These are phyloP conservation scores for Arabis hirsuta DNA, from an alignment of 345 rosid genomes.

Conservation along the genomic window DNA sequence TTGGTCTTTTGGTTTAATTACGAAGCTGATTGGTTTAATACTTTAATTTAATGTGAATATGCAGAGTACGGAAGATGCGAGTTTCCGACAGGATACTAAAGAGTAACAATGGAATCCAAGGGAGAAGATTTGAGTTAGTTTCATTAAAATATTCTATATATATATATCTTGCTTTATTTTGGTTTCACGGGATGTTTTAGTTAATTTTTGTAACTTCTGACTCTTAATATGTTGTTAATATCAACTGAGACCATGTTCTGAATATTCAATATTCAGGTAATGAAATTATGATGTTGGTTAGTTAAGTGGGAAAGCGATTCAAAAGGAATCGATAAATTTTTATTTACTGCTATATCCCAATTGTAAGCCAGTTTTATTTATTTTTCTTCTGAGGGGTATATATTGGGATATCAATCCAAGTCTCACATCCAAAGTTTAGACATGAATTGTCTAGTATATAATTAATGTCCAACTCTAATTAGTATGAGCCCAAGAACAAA, in stretches of 20 bases:
- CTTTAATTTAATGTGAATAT: slow-evolving; percentile 31
- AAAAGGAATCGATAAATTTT: neutral
- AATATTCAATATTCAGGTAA: slow-evolving; percentile 7
- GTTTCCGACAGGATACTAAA: slow-evolving; percentile 67
- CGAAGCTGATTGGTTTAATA: slow-evolving; percentile 19
- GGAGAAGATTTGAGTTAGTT: slow-evolving; percentile 16
- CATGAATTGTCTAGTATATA: too few species aligned
- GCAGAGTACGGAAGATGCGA: slow-evolving; percentile 69
- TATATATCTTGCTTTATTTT: slow-evolving; percentile 25
- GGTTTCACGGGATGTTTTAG: slow-evolving; percentile 26
- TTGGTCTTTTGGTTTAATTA: neutral
- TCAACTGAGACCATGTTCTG: slow-evolving; percentile 23
- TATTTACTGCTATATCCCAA: too few species aligned
- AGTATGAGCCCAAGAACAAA: too few species aligned
- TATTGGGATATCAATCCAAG: too few species aligned
- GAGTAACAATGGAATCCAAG: slow-evolving; percentile 24
- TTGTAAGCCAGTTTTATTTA: too few species aligned
- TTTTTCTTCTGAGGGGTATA: too few species aligned
- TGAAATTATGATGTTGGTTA: slow-evolving; percentile 2
- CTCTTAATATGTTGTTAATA: slow-evolving; percentile 34
- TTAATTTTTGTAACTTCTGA: slow-evolving; percentile 36
- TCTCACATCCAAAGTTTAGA: too few species aligned
- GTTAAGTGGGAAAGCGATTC: neutral
- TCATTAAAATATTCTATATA: slow-evolving; percentile 18
- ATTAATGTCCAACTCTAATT: too few species aligned